phyloP scores from a whole-genome alignment of 192 early-diverging fungal genomes.

The Podila clonocystis region DNA sequence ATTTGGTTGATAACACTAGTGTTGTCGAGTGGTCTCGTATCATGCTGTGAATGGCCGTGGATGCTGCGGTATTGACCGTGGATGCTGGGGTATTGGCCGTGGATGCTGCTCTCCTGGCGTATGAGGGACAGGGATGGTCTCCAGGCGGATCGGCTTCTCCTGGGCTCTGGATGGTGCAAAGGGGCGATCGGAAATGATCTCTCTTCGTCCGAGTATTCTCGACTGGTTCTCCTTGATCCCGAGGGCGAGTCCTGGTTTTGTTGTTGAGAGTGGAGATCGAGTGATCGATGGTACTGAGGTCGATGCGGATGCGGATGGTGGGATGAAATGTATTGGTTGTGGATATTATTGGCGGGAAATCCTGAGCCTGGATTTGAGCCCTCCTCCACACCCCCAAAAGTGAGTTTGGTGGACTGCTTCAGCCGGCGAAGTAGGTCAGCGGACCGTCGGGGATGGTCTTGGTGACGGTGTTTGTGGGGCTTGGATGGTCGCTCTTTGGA shows the following conservation, averaged over 20 bases:
- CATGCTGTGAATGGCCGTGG: neutral
- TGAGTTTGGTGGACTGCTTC: neutral
- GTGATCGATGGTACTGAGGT: no score
- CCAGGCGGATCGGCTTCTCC: neutral
- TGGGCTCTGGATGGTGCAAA: neutral
- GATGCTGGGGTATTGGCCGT: neutral
- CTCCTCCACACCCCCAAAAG: neutral
- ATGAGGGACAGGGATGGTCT: neutral
- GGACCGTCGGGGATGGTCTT: neutral
- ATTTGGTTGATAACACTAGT: neutral
- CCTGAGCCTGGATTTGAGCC: no score
- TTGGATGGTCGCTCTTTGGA: neutral
- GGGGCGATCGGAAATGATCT: neutral
- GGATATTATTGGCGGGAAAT: no score
- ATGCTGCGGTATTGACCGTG: neutral
- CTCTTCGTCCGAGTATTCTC: neutral
- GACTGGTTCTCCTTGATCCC: neutral
- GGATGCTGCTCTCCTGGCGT: constrained; percentile 2
- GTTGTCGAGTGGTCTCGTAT: neutral
- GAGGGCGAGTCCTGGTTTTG: no score
- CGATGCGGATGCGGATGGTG: no score
- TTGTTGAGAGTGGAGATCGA: no score
- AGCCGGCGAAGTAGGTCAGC: neutral
- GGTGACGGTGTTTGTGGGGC: neutral
- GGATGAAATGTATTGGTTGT: no score